Evolutionary conservation across 805 yeast species (phyloP).

Genomic region (Schwanniomyces pseudopolymorphus): DNA sequence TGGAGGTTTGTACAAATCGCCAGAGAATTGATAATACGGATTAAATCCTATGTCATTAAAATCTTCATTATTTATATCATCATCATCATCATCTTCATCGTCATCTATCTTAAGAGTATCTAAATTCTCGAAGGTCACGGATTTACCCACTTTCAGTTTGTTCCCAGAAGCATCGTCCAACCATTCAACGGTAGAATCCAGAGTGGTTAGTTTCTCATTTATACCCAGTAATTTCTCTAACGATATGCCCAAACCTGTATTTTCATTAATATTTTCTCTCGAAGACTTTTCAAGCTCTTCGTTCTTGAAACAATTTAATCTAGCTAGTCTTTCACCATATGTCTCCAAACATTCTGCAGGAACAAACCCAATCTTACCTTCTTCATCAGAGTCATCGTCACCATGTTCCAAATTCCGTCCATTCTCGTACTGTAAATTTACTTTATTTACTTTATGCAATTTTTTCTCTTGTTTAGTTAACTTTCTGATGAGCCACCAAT

Average conservation of each 20-base stretch:
- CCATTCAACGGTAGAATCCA: neutral
- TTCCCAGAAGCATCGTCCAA: neutral
- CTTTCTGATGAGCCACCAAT: conserved; percentile 90
- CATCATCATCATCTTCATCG: conserved; percentile 11
- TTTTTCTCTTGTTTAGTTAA: conserved; percentile 35
- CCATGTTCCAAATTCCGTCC: conserved; percentile 7
- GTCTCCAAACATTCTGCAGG: conserved; percentile 96
- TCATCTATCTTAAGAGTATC: conserved; percentile 24
- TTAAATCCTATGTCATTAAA: neutral
- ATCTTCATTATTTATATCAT: neutral
- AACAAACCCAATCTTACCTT: conserved; percentile 84
- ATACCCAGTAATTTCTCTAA: neutral
- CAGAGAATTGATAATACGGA: conserved; percentile 11
- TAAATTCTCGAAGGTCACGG: conserved; percentile 41
- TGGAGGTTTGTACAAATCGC: conserved; percentile 11
- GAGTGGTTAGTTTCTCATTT: neutral
- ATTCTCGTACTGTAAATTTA: neutral
- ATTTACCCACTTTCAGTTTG: conserved; percentile 17
- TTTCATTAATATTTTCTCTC: conserved; percentile 3
- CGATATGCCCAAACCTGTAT: neutral
- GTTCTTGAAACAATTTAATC: conserved; percentile 89
- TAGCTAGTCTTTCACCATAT: conserved; percentile 84
- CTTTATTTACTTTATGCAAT: conserved; percentile 13
- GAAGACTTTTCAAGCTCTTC: conserved; percentile 57
- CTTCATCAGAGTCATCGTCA: conserved; percentile 39